These are phyloP conservation scores for Pleurotus eryngii DNA, from an alignment of 768 basidiomycete genomes.

Conservation along the genomic window DNA sequence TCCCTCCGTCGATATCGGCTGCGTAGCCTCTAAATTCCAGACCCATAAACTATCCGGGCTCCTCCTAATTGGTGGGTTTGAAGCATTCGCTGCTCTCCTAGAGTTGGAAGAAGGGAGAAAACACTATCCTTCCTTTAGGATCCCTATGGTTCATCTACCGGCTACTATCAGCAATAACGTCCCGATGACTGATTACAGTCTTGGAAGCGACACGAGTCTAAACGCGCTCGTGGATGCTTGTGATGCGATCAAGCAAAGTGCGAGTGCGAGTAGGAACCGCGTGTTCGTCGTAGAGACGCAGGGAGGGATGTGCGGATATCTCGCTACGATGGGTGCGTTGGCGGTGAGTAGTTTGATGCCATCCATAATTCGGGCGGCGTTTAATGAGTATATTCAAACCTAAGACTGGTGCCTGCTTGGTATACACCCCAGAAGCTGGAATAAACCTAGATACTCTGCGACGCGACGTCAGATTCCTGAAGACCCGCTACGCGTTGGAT, in stretches of 20 bases:
- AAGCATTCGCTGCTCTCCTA: slow-evolving; percentile 80
- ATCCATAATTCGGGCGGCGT: too few relatives aligned
- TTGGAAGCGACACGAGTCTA: slow-evolving; percentile 96
- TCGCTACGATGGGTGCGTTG: slow-evolving; percentile 92
- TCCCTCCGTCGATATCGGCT: slow-evolving; percentile 84
- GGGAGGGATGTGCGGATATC: slow-evolving; percentile 94
- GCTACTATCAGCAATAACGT: slow-evolving; percentile 99
- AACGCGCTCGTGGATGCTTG: slow-evolving; percentile 97
- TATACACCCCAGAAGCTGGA: slow-evolving; percentile 92
- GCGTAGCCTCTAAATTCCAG: slow-evolving; percentile 90
- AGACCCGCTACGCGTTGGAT: slow-evolving; percentile 81
- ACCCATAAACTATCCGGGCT: slow-evolving; percentile 74
- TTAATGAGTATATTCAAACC: too few relatives aligned
- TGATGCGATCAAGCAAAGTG: slow-evolving; percentile 98
- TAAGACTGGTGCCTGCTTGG: slow-evolving; percentile 86
- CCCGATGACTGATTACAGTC: slow-evolving; percentile 91
- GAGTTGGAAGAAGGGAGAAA: slow-evolving; percentile 78
- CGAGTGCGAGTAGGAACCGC: slow-evolving; percentile 90
- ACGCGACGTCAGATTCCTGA: slow-evolving; percentile 85
- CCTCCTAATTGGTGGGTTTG: slow-evolving; percentile 93
- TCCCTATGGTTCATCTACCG: slow-evolving; percentile 94
- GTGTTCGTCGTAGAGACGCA: slow-evolving; percentile 99
- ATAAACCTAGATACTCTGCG: slow-evolving; percentile 80
- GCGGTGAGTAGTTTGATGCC: slow-evolving; percentile 58
- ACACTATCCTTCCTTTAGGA: slow-evolving; percentile 87